Evolutionary conservation across 331 rosid genomes (phyloP).

Genomic region (Prunus yedoensis): DNA sequence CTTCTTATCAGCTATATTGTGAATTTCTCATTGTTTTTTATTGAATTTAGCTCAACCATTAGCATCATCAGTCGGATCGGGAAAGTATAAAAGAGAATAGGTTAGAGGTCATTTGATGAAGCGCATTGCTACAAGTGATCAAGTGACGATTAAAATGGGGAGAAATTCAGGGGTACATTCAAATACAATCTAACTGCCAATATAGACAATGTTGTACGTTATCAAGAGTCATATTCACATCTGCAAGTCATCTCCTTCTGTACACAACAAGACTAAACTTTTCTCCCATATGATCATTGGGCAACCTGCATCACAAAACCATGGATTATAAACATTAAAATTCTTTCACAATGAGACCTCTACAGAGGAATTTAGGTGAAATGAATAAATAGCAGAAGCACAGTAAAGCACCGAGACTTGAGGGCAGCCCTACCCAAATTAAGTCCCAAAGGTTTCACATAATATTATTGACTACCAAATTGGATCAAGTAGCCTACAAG

Average conservation of each 20-base stretch:
- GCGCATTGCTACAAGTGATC: too few species aligned
- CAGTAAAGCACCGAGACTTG: not conserved
- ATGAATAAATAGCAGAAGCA: not conserved
- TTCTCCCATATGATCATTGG: constrained; percentile 12
- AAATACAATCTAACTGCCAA: too few species aligned
- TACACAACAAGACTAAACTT: not conserved
- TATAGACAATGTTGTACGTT: not conserved
- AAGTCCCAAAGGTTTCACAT: not conserved
- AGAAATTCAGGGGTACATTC: not conserved
- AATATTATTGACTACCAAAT: not conserved
- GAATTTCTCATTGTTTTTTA: not conserved
- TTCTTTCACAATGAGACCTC: not conserved
- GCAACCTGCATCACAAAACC: constrained; percentile 1
- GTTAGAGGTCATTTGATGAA: too few species aligned
- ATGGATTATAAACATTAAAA: not conserved
- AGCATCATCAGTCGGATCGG: not conserved
- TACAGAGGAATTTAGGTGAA: not conserved
- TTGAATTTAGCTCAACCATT: not conserved
- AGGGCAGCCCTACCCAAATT: not conserved
- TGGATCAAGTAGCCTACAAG: not conserved
- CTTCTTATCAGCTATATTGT: not conserved
- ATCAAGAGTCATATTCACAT: not conserved
- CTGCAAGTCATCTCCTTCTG: not conserved
- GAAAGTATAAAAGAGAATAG: not conserved
- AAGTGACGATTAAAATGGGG: too few species aligned